Evolutionary conservation across 441 rosid species (phyloP).

Genomic region (Dalechampia spathulata): DNA sequence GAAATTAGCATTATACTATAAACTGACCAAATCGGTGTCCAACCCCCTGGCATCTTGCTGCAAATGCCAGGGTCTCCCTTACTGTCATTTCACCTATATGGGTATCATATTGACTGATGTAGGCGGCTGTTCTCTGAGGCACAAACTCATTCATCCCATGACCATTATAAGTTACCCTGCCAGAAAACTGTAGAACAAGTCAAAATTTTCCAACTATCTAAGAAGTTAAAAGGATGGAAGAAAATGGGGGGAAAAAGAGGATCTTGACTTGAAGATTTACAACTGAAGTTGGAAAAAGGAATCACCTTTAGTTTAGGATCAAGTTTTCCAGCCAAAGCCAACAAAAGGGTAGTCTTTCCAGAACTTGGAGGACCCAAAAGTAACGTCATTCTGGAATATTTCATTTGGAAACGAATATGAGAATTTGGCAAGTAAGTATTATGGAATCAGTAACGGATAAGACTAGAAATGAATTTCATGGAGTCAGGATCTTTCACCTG

Average conservation of each 20-base stretch:
- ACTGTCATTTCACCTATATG: constrained; percentile 28
- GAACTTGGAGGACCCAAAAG: constrained; percentile 37
- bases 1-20: neutral
- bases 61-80: constrained; percentile 25
- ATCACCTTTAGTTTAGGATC: constrained; percentile 21
- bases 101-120: constrained; percentile 16
- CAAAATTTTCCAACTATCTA: neutral
- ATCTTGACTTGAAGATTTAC: neutral
- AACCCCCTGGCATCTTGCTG: constrained; percentile 28
- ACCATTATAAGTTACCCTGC: constrained; percentile 28
- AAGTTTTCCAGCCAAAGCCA: constrained; percentile 29
- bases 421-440: neutral
- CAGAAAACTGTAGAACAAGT: constrained; percentile 18
- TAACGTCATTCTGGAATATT: constrained; percentile 30
- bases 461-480: neutral
- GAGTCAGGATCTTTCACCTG: constrained; percentile 24
- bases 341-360: constrained; percentile 25
- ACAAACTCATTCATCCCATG: constrained; percentile 25
- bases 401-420: neutral
- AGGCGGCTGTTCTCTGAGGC: constrained; percentile 16
- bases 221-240: neutral
- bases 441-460: neutral
- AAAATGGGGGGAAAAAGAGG: neutral
- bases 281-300: neutral
- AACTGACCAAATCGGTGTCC: constrained; percentile 21